A percentile compares a stretch with the other conserved stretches of the same genome.
Conservation (phyloP, 208 protist genomes). For the Leishmania tarentolae region DNA sequence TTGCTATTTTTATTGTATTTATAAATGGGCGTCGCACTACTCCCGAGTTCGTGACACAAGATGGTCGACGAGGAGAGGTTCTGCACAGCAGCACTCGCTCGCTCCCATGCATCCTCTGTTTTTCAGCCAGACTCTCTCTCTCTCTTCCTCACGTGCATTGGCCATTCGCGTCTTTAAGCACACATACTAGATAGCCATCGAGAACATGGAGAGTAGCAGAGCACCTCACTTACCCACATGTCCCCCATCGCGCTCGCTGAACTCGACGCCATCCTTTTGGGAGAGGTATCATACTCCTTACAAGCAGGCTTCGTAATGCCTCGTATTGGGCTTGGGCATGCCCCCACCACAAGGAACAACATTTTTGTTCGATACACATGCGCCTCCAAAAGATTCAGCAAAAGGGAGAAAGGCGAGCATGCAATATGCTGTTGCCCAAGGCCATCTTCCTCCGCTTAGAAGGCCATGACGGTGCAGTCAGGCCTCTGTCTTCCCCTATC, state of each 20-base stretch:
- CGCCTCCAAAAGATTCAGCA: not conserved
- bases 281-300: not conserved
- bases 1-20: not conserved
- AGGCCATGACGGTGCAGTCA: too few relatives aligned
- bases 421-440: not conserved
- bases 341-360: not conserved
- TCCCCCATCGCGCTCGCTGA: too few relatives aligned
- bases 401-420: not conserved
- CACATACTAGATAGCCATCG: too few relatives aligned
- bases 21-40: not conserved
- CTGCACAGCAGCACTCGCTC: not conserved
- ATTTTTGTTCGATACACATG: not conserved
- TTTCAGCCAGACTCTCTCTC: too few relatives aligned
- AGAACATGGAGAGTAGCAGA: too few relatives aligned
- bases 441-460: not conserved
- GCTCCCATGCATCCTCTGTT: not conserved
- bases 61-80: not conserved
- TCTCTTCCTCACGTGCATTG: too few relatives aligned
- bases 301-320: not conserved
- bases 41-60: not conserved
- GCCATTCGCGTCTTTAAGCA: too few relatives aligned
- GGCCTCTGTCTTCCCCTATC: too few relatives aligned
- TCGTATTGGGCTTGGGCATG: not conserved
- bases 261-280: not conserved
- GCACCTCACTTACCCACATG: too few relatives aligned